A percentile compares a stretch with the other conserved stretches of the same genome.
Conservation (phyloP, 495 filamentous ascomycete genomes). For the Cladorrhinum samala region DNA sequence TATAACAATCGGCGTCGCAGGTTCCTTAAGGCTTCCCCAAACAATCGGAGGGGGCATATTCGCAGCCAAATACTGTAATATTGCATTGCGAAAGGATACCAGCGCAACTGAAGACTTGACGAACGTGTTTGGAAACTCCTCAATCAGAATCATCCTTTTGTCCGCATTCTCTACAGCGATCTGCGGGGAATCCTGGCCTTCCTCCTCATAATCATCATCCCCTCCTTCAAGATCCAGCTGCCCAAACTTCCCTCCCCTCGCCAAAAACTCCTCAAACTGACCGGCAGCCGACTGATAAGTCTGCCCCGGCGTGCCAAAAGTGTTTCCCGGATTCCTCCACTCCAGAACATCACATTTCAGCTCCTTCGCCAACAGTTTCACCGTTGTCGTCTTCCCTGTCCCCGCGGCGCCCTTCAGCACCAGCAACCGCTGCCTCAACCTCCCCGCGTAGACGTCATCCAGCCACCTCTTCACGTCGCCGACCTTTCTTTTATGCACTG, state of each 20-base stretch:
- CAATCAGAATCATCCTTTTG: conserved; percentile 66
- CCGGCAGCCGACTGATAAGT: conserved; percentile 57
- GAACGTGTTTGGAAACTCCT: conserved; percentile 90
- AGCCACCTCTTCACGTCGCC: conserved; percentile 79
- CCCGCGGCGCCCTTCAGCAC: conserved; percentile 89
- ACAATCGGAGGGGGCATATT: conserved; percentile 45
- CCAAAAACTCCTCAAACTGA: conserved; percentile 88
- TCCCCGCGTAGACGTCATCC: conserved; percentile 60
- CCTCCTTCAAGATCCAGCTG: conserved; percentile 61
- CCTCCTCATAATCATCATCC: conserved; percentile 17
- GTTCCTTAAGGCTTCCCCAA: conserved; percentile 22
- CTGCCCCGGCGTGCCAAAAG: conserved; percentile 46
- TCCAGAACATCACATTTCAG: conserved; percentile 72
- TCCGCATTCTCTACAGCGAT: conserved; percentile 6
- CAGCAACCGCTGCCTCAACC: conserved; percentile 61
- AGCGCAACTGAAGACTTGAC: conserved; percentile 60
- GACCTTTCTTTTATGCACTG: conserved; percentile 90
- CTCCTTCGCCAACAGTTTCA: conserved; percentile 65
- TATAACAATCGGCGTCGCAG: conserved; percentile 72
- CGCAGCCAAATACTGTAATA: conserved; percentile 66
- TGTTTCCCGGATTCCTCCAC: conserved; percentile 77
- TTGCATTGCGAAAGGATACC: conserved; percentile 64
- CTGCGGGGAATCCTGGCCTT: conserved; percentile 14
- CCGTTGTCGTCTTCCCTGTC: conserved; percentile 83
- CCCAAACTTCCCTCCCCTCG: conserved; percentile 68